These are phyloP conservation scores for Globisporangium nunn DNA, from an alignment of 352 stramenopile genomes.

Conservation along the genomic window DNA sequence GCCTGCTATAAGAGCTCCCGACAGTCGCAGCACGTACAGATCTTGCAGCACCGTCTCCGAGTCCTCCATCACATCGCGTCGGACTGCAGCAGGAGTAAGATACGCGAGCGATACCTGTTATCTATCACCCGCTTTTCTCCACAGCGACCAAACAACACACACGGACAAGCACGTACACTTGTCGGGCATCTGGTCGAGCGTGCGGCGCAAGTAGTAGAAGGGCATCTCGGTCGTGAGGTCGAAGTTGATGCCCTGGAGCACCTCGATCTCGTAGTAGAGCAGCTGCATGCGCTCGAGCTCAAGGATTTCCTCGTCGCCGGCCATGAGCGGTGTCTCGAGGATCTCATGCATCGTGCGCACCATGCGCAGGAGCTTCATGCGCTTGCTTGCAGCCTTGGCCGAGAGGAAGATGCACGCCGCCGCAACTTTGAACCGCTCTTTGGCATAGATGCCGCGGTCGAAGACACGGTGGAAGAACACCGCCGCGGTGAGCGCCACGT, in stretches of 20 bases:
- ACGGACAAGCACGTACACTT: slow-evolving; percentile 24
- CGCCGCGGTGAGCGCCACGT: slow-evolving; percentile 66
- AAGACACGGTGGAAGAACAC: slow-evolving; percentile 81
- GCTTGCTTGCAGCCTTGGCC: slow-evolving; percentile 79
- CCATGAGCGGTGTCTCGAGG: slow-evolving; percentile 57
- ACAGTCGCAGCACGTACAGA: slow-evolving; percentile 28
- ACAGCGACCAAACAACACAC: too few relatives aligned
- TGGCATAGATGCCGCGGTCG: slow-evolving; percentile 71
- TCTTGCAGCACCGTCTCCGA: slow-evolving; percentile 56
- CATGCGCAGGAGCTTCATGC: slow-evolving; percentile 85
- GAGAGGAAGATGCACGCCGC: slow-evolving; percentile 77
- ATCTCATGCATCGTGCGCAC: slow-evolving; percentile 83
- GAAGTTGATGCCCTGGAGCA: slow-evolving; percentile 76
- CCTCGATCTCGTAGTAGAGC: slow-evolving; percentile 82
- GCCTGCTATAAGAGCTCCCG: neutral
- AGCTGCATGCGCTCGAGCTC: slow-evolving; percentile 81
- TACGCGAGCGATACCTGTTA: too few relatives aligned
- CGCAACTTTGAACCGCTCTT: slow-evolving; percentile 77
- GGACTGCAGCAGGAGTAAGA: slow-evolving; percentile 23
- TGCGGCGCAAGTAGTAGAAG: slow-evolving; percentile 57
- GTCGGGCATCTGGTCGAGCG: slow-evolving; percentile 63
- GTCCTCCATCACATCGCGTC: slow-evolving; percentile 35
- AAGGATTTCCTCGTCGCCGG: slow-evolving; percentile 77
- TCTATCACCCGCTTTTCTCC: too few relatives aligned
- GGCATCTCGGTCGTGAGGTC: slow-evolving; percentile 75